Evolutionary conservation across 805 yeast species (phyloP).

Genomic region (Candida coquimbonensis): DNA sequence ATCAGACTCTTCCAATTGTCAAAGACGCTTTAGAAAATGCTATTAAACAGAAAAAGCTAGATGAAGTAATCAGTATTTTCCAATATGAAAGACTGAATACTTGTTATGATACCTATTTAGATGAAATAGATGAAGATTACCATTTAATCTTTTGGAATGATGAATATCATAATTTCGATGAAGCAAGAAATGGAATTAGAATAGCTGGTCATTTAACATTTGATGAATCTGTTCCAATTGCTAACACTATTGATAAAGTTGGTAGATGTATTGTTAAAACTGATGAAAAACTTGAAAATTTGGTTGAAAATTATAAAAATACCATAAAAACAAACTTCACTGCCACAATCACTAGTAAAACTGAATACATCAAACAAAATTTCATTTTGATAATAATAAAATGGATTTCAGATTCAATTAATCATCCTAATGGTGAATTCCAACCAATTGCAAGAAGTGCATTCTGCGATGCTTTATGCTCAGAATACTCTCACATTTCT

Average conservation of each 20-base stretch:
- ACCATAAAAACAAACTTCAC: constrained; percentile 46
- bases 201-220: constrained; percentile 26
- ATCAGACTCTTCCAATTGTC: constrained; percentile 34
- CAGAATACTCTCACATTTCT: constrained; percentile 14
- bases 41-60: neutral
- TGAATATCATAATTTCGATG: constrained; percentile 56
- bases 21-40: neutral
- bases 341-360: constrained; percentile 44
- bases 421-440: constrained; percentile 30
- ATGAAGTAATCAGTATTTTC: neutral
- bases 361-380: constrained; percentile 45
- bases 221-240: constrained; percentile 27
- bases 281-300: constrained; percentile 20
- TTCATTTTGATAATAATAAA: constrained; percentile 37
- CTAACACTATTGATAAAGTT: constrained; percentile 38
- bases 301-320: constrained; percentile 28
- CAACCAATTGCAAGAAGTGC: constrained; percentile 33
- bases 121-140: constrained; percentile 13
- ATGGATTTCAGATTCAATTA: constrained; percentile 43
- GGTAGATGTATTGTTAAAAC: constrained; percentile 46
- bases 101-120: neutral
- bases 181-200: constrained; percentile 43
- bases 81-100: neutral
- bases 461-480: constrained; percentile 39
- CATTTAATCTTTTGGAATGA: constrained; percentile 73